Evolutionary conservation across 2,329 filamentous ascomycete species (phyloP), one percentile per base, ranked within the genome.

Genomic region (Nemania sp.): DNA sequence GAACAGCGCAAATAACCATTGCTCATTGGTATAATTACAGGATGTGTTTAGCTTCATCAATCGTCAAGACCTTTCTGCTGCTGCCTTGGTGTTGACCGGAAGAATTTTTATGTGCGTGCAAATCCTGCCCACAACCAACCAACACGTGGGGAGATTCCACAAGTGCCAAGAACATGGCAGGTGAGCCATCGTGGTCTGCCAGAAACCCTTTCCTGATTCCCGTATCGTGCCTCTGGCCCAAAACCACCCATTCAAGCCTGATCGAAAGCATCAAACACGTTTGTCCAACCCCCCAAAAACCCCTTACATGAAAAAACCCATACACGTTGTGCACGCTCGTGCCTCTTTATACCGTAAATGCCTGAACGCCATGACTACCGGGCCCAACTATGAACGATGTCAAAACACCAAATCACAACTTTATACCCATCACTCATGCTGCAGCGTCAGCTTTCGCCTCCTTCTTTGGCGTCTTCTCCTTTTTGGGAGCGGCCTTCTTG

Each of bases 401-500:
- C 73, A 68, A 68, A 68, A 65, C 57, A 63, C 60, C 73, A 67
- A 69, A 68, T 65, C 58, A 63, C 60, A 66, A 59, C 51, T 57
- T 12, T 61, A 57, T 54, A 52, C 36, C 44, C 40, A 56, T 49
- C 59, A 48, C 26, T 65, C 45, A 68, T 57, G 66, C 60, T 20
- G 65, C 61, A 26, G 66, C 61, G 40, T 66, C 66, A 55, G 65
- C 56, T 57, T 69, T 68, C 23, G 66, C 59, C 36, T 72, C 68
- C 64, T 75, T 74, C 72, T 67, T 68, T 31, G 68, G 61, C 14
- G 65, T 58, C 6, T 50, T 50, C 26, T 63, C 64, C 60, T 69
- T 69, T 57, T 80, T 77, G 34, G 76, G 72, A 6, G 78, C 72
- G 66, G 76, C 74, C 65, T 74, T 57, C 26, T 61, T 78, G 23